A percentile compares a stretch with the other conserved stretches of the same genome.
These are phyloP conservation scores for Neurospora sp. DNA, from an alignment of 2,329 filamentous ascomycete species.

Conservation along the genomic window DNA sequence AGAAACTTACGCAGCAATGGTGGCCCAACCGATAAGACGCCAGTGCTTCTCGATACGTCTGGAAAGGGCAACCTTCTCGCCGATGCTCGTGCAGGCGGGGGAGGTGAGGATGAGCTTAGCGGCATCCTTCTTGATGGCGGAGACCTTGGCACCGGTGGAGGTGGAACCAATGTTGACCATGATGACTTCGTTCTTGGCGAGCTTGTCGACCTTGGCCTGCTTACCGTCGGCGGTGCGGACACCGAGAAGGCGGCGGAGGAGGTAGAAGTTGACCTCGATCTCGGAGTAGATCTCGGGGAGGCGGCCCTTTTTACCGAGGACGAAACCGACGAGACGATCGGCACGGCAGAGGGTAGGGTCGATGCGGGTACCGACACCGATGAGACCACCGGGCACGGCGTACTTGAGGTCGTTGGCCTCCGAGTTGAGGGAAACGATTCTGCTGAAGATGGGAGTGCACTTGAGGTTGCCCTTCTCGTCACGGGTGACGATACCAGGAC, in stretches of 20 bases:
- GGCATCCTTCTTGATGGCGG: constrained; percentile 94
- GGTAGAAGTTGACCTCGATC: constrained; percentile 98
- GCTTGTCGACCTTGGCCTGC: constrained; percentile 97
- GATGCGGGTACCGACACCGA: constrained; percentile 95
- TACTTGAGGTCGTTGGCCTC: constrained; percentile 99
- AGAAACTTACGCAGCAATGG: constrained; percentile 55
- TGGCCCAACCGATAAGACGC: constrained; percentile 88
- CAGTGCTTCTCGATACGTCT: constrained; percentile 99
- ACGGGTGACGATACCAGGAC: constrained; percentile 95
- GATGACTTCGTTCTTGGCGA: constrained; percentile 96
- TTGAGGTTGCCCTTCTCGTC: constrained; percentile 89
- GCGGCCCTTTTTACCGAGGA: constrained; percentile 85
- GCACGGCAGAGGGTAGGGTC: constrained; percentile 97
- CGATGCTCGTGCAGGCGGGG: constrained; percentile 92
- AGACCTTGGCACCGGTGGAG: constrained; percentile 92
- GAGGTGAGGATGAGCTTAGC: constrained; percentile 89
- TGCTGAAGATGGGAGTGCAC: constrained; percentile 94
- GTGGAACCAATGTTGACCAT: constrained; percentile 99
- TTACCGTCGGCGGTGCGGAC: constrained; percentile 97
- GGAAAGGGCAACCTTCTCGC: constrained; percentile 94
- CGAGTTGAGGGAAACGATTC: constrained; percentile 89
- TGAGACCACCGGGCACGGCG: constrained; percentile 91
- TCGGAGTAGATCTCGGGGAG: constrained; percentile 97
- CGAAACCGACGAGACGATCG: constrained; percentile 96
- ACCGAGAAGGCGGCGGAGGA: constrained; percentile 86